phyloP scores from a whole-genome alignment of 257 asterid genomes.

The Nemophila menziesii region DNA sequence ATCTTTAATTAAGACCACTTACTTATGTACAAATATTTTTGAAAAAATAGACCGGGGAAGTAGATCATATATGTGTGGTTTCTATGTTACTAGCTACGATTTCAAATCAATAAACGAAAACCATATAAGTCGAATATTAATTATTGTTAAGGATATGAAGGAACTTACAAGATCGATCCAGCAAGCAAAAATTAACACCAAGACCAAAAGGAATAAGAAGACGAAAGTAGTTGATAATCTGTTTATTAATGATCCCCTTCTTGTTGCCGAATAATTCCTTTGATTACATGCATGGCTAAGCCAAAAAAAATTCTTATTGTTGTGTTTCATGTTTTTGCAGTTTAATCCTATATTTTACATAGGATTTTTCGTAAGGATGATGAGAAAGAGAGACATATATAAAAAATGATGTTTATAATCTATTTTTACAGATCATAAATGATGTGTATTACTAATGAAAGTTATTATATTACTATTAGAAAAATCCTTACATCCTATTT shows the following conservation, averaged over 20 bases:
- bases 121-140: too few species aligned
- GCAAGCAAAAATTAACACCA: neutral
- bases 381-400: too few species aligned
- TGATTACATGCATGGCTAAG: constrained; percentile 13
- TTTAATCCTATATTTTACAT: neutral
- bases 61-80: neutral
- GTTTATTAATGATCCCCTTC: constrained; percentile 4
- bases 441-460: too few species aligned
- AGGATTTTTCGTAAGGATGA: too few species aligned
- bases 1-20: neutral
- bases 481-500: too few species aligned
- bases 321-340: constrained; percentile 1
- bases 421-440: too few species aligned
- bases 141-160: neutral
- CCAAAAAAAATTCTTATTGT: constrained; percentile 12
- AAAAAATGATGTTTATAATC: too few species aligned
- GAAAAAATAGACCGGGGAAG: neutral
- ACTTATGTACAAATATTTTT: neutral
- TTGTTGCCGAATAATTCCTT: neutral
- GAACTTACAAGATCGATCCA: constrained; percentile 18
- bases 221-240: constrained; percentile 5
- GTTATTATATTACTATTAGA: too few species aligned
- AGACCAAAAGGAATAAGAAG: constrained; percentile 2
- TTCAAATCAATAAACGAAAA: too few species aligned
- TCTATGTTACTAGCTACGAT: too few species aligned